Conservation (phyloP, 768 basidiomycete species). For the Tremella yokohamensis region DNA sequence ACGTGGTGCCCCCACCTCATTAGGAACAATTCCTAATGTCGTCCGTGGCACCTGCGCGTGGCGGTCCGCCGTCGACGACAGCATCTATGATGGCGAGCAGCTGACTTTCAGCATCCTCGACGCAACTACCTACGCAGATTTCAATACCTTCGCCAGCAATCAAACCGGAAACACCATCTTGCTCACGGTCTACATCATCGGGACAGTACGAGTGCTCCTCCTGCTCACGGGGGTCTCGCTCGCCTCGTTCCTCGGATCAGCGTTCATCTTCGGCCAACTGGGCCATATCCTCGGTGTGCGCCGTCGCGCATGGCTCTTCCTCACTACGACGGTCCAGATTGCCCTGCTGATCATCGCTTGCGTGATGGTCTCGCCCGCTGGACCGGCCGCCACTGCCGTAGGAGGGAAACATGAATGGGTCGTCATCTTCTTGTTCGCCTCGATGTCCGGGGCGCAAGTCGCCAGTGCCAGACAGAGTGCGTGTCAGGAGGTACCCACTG, state of each 20-base stretch:
- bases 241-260: slow-evolving; percentile 27
- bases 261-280: slow-evolving; percentile 36
- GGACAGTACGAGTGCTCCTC: slow-evolving; percentile 16
- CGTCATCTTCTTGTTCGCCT: slow-evolving; percentile 29
- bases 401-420: slow-evolving; percentile 28
- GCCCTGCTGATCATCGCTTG: slow-evolving; percentile 22
- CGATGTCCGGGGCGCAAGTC: slow-evolving; percentile 43
- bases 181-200: slow-evolving; percentile 32
- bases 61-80: no score
- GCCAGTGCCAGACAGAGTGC: slow-evolving; percentile 38
- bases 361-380: slow-evolving; percentile 27
- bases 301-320: slow-evolving; percentile 34
- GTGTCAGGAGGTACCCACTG: slow-evolving; percentile 33
- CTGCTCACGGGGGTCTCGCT: slow-evolving; percentile 37
- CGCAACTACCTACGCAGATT: slow-evolving; percentile 44
- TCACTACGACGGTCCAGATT: slow-evolving; percentile 25
- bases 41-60: no score
- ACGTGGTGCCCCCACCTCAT: no score
- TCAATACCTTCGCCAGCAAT: slow-evolving; percentile 40
- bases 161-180: slow-evolving; percentile 46
- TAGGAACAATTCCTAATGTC: no score
- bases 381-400: slow-evolving; percentile 10
- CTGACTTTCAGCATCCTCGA: slow-evolving; percentile 22
- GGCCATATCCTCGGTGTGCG: slow-evolving; percentile 39
- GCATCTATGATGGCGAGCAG: no score